A percentile compares a stretch with the other conserved stretches of the same genome.
phyloP scores from a whole-genome alignment of 495 filamentous ascomycete species.

The Margaritispora aquatica region DNA sequence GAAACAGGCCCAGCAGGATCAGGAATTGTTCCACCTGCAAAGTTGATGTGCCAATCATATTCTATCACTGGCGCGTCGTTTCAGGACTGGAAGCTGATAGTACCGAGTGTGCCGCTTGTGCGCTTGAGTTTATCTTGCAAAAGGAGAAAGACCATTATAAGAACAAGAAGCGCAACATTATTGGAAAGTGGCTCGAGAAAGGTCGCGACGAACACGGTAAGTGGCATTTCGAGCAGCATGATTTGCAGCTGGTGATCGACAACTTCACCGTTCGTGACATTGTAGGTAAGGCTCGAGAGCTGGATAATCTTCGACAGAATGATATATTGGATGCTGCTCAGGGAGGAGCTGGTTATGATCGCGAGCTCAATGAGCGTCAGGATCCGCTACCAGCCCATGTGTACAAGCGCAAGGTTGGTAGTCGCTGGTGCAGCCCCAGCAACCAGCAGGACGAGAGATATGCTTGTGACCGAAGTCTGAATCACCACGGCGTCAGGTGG shows the following conservation, averaged over 20 bases:
- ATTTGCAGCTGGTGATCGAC: background rate
- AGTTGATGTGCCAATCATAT: too few species aligned
- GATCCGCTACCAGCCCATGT: background rate
- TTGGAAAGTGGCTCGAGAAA: conserved; percentile 3
- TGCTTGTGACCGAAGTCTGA: background rate
- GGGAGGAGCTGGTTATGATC: background rate
- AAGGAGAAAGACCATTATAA: conserved; percentile 17
- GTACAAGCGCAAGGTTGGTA: background rate
- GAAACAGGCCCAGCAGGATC: background rate
- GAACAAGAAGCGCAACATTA: conserved; percentile 1
- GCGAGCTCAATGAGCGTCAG: conserved; percentile 14
- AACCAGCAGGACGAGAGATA: background rate
- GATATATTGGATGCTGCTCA: background rate
- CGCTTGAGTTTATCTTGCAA: background rate
- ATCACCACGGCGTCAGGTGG: background rate
- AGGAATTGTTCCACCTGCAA: background rate
- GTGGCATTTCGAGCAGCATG: background rate
- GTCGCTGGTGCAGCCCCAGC: background rate
- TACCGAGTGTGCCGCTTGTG: conserved; percentile 2
- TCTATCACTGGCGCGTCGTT: background rate
- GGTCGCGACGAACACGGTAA: background rate
- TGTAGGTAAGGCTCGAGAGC: background rate
- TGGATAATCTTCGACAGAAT: background rate
- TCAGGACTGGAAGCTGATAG: background rate
- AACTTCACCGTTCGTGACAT: background rate